Evolutionary conservation across 106 monocot species (phyloP).

Genomic region (Xerophyta viscosa): DNA sequence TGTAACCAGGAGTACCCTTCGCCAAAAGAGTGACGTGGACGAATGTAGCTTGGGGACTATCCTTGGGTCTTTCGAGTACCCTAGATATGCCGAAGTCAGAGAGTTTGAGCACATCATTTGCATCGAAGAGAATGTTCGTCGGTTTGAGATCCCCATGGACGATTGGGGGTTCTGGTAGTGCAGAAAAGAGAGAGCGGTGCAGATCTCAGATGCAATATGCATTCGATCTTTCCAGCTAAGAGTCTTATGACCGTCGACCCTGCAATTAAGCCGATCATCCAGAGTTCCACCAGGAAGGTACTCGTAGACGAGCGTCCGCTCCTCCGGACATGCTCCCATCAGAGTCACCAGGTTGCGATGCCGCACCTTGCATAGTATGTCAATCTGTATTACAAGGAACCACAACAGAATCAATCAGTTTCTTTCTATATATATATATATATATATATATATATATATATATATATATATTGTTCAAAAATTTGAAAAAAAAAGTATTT

Average conservation of each 20-base stretch:
- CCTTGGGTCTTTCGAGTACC: conserved; percentile 11
- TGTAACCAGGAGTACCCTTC: conserved; percentile 36
- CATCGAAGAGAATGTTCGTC: too few relatives aligned
- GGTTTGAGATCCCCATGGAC: conserved; percentile 28
- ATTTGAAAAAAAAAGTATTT: too few relatives aligned
- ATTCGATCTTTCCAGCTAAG: conserved; percentile 36
- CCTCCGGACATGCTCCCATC: too few relatives aligned
- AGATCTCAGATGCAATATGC: conserved; percentile 29
- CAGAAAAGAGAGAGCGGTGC: conserved; percentile 34
- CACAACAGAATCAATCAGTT: too few relatives aligned
- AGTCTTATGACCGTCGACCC: conserved; percentile 15
- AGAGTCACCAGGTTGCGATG: too few relatives aligned
- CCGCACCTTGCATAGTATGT: too few relatives aligned
- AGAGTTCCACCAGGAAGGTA: conserved; percentile 41
- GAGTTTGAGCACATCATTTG: conserved; percentile 24
- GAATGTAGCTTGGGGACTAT: conserved; percentile 10
- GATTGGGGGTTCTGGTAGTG: conserved; percentile 15
- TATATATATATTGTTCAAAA: too few relatives aligned
- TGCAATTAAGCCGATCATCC: conserved; percentile 27
- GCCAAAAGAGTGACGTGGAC: conserved; percentile 19
- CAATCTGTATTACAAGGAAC: too few relatives aligned
- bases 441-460: too few relatives aligned
- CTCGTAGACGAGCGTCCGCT: conserved; percentile 32
- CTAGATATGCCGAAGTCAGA: conserved; percentile 31
- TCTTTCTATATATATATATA: too few relatives aligned